Base-by-base conservation (phyloP, 441 rosid species). In the Arabidopsis hybrid region DNA sequence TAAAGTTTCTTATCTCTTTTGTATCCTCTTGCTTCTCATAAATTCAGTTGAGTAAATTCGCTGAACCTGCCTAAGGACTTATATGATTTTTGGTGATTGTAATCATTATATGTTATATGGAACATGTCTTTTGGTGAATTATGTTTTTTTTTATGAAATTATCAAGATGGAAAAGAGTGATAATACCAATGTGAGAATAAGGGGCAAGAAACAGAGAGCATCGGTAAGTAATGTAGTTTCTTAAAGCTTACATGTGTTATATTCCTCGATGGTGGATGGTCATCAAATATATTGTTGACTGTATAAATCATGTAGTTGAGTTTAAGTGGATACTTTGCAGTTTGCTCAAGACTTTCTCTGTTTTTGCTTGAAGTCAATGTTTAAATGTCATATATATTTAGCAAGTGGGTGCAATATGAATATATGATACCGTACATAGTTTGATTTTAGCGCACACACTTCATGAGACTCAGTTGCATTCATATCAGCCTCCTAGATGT, bases 111-210 rank as follows among this genome's bases (percentile, higher is more conserved):
- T 21, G 26, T 21, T 21, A 21, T 21, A 21, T 21, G 26, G 26
- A 21, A 21, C 26, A 21, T 21, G 26, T 21, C 26, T 2, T 21
- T 21, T 21, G 26, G 26, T 21, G 26, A 21, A 21, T 21, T 21
- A 21, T 21, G 26, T 21, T 21, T 21, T 21, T 21, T 42, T 38
- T 8, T 17, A 94, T 79, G 95, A 89, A 34, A 87, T 94, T 64
- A 92, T 94, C 75, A 94, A 92, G 69, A 75, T 92, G 91, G 89
- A 95, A 1, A 90, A 92, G 81, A 85, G 74, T 42, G 3, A 21
- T 21, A 71, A 72, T 43, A 81, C 73, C 71, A 72, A 73, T 39
- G 38, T 75, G n/a, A n/a, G 65, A 73, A 71, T 51, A 86, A 84
- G 71, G 26, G 32, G 78, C 45, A 90, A 85, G 81, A 80, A 79